Percentiles rank a stretch among this genome's conserved stretches.
Evolutionary conservation across 2,329 filamentous ascomycete species (phyloP).

Genomic region (Aspergillus sp.): DNA sequence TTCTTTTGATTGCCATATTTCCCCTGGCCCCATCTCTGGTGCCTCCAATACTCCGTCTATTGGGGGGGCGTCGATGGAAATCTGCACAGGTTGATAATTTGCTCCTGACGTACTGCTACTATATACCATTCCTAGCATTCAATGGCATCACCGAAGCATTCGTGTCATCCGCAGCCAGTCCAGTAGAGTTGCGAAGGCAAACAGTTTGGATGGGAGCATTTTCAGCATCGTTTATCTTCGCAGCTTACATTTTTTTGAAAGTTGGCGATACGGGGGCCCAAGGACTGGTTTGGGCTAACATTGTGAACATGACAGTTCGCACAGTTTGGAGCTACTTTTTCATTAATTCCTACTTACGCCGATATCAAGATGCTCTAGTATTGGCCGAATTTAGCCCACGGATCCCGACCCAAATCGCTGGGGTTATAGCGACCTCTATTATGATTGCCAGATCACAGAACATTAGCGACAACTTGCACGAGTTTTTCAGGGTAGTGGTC

Average conservation of each 20-base stretch:
- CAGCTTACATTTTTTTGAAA: slow-evolving; percentile 68
- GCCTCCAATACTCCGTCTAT: slow-evolving; percentile 61
- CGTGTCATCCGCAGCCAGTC: slow-evolving; percentile 74
- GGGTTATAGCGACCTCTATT: slow-evolving; percentile 38
- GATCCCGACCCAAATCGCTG: slow-evolving; percentile 37
- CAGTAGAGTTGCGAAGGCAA: slow-evolving; percentile 66
- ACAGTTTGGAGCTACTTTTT: slow-evolving; percentile 74
- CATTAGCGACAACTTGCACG: slow-evolving; percentile 10
- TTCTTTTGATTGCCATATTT: slow-evolving; percentile 62
- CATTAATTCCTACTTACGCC: slow-evolving; percentile 56
- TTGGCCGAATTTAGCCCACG: slow-evolving; percentile 40
- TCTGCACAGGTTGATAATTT: slow-evolving; percentile 63
- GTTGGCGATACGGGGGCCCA: slow-evolving; percentile 62
- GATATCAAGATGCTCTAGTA: slow-evolving; percentile 37
- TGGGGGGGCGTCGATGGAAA: slow-evolving; percentile 72
- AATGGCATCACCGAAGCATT: slow-evolving; percentile 93
- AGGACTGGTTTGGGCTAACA: slow-evolving; percentile 79
- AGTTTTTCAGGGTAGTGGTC: slow-evolving; percentile 41
- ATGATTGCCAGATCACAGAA: slow-evolving; percentile 25
- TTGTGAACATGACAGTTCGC: slow-evolving; percentile 78
- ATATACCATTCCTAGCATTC: slow-evolving; percentile 82
- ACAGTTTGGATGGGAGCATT: slow-evolving; percentile 78
- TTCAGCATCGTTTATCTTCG: slow-evolving; percentile 63
- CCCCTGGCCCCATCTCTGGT: slow-evolving; percentile 68
- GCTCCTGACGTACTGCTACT: slow-evolving; percentile 77